These are phyloP conservation scores for Termitomyces sp. DNA, from an alignment of 768 basidiomycete genomes.

Conservation along the genomic window DNA sequence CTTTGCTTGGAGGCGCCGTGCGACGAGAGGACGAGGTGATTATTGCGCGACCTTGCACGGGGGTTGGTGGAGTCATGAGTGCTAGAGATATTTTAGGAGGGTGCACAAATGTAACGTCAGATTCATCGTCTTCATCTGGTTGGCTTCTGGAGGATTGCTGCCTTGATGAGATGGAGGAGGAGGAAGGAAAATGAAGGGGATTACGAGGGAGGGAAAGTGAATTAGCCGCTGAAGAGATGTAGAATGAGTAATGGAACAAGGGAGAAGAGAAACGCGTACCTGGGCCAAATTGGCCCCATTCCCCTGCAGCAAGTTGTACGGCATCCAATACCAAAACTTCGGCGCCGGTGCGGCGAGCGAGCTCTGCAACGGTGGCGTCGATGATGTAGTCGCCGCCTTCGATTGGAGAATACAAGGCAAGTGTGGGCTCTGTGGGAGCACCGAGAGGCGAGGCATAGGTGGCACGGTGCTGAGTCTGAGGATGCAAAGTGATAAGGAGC, in stretches of 20 bases:
- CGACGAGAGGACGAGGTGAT: slow-evolving; percentile 37
- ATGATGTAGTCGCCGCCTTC: slow-evolving; percentile 80
- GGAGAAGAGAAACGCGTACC: slow-evolving; percentile 31
- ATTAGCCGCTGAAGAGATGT: slow-evolving; percentile 56
- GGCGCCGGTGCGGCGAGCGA: slow-evolving; percentile 66
- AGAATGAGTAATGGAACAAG: neutral
- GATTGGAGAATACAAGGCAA: slow-evolving; percentile 85
- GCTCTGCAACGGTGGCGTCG: slow-evolving; percentile 70
- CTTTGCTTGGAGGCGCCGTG: slow-evolving; percentile 43
- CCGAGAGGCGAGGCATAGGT: slow-evolving; percentile 49
- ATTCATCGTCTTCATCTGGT: slow-evolving; percentile 42
- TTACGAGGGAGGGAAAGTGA: slow-evolving; percentile 65
- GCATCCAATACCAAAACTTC: slow-evolving; percentile 85
- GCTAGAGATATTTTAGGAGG: slow-evolving; percentile 35
- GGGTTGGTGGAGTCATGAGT: slow-evolving; percentile 29
- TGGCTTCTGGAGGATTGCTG: slow-evolving; percentile 19
- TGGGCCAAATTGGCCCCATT: slow-evolving; percentile 81
- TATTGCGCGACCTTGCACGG: slow-evolving; percentile 30
- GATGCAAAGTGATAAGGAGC: slow-evolving; percentile 71
- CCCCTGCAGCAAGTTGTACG: slow-evolving; percentile 81
- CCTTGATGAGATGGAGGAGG: slow-evolving; percentile 19
- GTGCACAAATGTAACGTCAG: slow-evolving; percentile 28
- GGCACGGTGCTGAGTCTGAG: slow-evolving; percentile 74
- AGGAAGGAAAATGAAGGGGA: slow-evolving; percentile 60
- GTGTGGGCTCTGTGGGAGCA: slow-evolving; percentile 65